Evolutionary conservation across 2,329 filamentous ascomycete species (phyloP).

Genomic region (Penicillium sp.): DNA sequence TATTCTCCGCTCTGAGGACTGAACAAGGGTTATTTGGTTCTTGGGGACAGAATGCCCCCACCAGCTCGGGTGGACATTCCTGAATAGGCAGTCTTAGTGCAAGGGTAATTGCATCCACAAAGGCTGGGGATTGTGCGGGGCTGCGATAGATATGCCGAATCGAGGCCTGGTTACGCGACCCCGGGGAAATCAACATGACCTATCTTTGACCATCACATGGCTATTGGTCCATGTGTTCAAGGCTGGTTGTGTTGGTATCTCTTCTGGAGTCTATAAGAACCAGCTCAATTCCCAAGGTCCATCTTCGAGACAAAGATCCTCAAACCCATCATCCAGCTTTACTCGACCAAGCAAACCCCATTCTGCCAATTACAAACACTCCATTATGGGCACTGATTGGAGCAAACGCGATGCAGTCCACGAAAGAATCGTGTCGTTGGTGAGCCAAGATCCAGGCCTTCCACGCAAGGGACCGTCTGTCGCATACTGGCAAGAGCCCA

Average conservation of each 20-base stretch:
- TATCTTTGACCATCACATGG: not conserved
- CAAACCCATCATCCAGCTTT: not conserved
- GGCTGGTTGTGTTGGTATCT: not conserved
- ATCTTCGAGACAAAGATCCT: not conserved
- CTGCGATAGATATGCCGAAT: not conserved
- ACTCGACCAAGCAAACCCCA: not conserved
- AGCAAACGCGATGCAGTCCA: not conserved
- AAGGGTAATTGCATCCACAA: not conserved
- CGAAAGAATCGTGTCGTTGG: not conserved
- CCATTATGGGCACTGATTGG: not conserved
- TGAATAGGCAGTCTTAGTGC: not conserved
- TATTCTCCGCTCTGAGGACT: not conserved
- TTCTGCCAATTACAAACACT: not conserved
- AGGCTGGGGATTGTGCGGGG: not conserved
- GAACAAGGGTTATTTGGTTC: not conserved
- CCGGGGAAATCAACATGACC: not conserved
- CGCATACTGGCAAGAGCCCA: conserved; percentile 26
- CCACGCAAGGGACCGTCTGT: conserved; percentile 1
- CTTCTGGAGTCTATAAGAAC: not conserved
- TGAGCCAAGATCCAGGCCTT: conserved; percentile 2
- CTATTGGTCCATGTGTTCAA: not conserved
- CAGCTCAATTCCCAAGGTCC: not conserved
- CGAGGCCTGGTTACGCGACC: not conserved
- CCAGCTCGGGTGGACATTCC: not conserved
- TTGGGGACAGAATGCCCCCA: not conserved